Evolutionary conservation across 495 filamentous ascomycete species (phyloP).

Genomic region (Tuber melanosporum): DNA sequence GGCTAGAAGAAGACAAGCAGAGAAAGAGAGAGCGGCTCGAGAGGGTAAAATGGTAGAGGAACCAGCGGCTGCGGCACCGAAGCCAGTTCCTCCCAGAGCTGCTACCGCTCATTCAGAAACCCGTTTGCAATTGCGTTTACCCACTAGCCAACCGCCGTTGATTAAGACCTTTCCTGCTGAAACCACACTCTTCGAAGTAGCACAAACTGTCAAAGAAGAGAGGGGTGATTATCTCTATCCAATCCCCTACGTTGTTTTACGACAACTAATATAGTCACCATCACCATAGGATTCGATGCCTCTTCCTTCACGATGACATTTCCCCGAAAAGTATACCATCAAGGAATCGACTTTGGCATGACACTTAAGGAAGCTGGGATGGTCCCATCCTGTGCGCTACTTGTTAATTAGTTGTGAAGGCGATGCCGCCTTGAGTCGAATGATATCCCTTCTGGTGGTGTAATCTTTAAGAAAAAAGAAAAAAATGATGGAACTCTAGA

Average conservation of each 20-base stretch:
- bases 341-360: constrained; percentile 74
- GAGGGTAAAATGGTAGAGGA: constrained; percentile 55
- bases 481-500: background rate
- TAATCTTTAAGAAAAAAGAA: background rate
- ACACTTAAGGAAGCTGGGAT: constrained; percentile 88
- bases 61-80: constrained; percentile 48
- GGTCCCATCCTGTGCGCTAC: constrained; percentile 78
- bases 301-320: constrained; percentile 76
- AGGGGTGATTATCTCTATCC: constrained; percentile 20
- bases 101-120: constrained; percentile 64
- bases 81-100: constrained; percentile 45
- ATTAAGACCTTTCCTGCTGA: constrained; percentile 77
- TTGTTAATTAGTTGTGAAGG: constrained; percentile 53
- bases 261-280: background rate
- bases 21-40: constrained; percentile 73
- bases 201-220: constrained; percentile 55
- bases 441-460: background rate
- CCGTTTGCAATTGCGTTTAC: constrained; percentile 71
- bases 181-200: constrained; percentile 91
- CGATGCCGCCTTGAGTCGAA: background rate
- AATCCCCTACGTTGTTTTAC: background rate
- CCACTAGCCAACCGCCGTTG: constrained; percentile 55
- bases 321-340: constrained; percentile 72
- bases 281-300: constrained; percentile 51
- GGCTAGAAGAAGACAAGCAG: constrained; percentile 71